phyloP scores from a whole-genome alignment of 2,329 filamentous ascomycete species.

The Pseudonectria foliicola region DNA sequence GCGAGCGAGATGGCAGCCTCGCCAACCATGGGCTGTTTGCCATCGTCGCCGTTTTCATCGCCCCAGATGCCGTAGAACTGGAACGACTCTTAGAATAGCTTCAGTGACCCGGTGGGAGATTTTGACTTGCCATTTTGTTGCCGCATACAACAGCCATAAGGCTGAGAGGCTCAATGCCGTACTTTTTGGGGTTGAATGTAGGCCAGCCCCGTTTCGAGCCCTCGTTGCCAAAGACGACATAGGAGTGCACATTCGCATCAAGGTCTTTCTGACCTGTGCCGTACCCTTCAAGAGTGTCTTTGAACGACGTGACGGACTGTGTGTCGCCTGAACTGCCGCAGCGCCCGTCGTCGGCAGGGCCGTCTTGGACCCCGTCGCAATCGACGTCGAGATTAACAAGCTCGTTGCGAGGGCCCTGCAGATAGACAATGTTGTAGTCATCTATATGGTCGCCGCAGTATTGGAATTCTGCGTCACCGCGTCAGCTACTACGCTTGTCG shows the following conservation, averaged over 20 bases:
- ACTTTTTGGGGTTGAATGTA: slow-evolving; percentile 33
- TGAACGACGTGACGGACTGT: slow-evolving; percentile 42
- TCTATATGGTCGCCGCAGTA: slow-evolving; percentile 42
- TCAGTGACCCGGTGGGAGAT: too few relatives aligned
- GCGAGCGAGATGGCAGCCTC: slow-evolving; percentile 53
- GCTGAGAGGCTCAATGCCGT: slow-evolving; percentile 42
- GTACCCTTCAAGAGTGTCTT: slow-evolving; percentile 30
- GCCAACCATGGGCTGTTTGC: slow-evolving; percentile 40
- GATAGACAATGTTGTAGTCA: slow-evolving; percentile 38
- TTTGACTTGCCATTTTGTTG: slow-evolving; percentile 35
- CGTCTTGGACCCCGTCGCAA: slow-evolving; percentile 45
- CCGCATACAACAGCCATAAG: slow-evolving; percentile 50
- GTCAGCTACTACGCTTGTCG: not conserved
- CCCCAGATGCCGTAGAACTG: slow-evolving; percentile 55
- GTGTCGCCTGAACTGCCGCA: slow-evolving; percentile 38
- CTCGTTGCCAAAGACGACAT: slow-evolving; percentile 47
- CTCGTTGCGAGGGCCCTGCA: slow-evolving; percentile 34
- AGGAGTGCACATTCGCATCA: slow-evolving; percentile 44
- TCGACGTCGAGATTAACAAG: slow-evolving; percentile 52
- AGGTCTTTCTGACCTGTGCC: slow-evolving; percentile 33
- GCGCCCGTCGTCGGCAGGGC: slow-evolving; percentile 33
- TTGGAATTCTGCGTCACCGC: slow-evolving; percentile 21
- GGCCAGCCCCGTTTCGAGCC: slow-evolving; percentile 25
- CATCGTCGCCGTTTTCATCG: slow-evolving; percentile 51
- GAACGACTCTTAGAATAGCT: not conserved